A percentile compares a stretch with the other conserved stretches of the same genome.
Conservation (phyloP, 345 rosid genomes). For the Heritiera fomes region DNA sequence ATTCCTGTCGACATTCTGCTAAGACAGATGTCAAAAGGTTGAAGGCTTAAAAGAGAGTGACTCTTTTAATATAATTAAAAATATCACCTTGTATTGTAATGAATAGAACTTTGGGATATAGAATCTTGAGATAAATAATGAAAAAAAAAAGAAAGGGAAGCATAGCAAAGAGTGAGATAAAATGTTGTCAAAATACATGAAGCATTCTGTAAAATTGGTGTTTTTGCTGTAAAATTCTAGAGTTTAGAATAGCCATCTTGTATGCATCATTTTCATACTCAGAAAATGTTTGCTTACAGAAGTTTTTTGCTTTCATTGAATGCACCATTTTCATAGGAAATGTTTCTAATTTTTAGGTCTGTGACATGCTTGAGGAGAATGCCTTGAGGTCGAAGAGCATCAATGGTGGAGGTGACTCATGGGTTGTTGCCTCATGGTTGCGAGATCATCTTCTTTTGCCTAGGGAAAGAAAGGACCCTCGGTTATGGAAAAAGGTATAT, state of each 20-base stretch:
- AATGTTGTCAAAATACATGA: background rate
- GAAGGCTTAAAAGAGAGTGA: conserved; percentile 1
- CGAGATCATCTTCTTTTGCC: conserved; percentile 88
- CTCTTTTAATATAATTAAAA: background rate
- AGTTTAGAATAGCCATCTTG: background rate
- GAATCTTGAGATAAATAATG: background rate
- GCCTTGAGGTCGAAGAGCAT: conserved; percentile 56
- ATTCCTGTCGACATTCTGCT: conserved; percentile 5
- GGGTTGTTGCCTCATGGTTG: conserved; percentile 81
- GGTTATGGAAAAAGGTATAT: conserved; percentile 78
- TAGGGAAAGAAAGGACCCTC: conserved; percentile 79
- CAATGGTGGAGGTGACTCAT: conserved; percentile 60
- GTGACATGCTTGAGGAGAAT: conserved; percentile 87
- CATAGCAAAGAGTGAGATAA: background rate
- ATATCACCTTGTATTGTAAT: background rate
- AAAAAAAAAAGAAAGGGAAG: background rate
- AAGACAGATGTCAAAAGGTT: conserved; percentile 13
- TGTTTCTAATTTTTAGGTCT: conserved; percentile 48
- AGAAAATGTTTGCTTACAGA: background rate
- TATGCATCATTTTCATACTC: background rate
- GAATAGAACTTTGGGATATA: background rate
- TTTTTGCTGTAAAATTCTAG: background rate
- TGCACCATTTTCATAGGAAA: no score
- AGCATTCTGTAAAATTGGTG: background rate
- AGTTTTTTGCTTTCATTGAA: background rate